Conservation (phyloP, 257 asterid genomes). For the Galeopsis tetrahit region DNA sequence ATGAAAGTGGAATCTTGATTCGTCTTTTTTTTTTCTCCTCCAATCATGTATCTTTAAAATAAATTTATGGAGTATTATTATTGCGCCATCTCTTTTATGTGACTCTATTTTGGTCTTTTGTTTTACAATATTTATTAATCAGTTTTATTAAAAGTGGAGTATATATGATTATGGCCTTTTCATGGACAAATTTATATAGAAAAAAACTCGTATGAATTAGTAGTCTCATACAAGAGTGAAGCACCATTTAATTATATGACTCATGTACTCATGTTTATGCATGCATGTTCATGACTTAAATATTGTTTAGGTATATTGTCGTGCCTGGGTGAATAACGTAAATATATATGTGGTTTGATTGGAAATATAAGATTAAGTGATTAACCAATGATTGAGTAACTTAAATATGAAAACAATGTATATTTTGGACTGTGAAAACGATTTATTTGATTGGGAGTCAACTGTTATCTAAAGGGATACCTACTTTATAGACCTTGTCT, state of each 20-base stretch:
- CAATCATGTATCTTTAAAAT: too few relatives aligned
- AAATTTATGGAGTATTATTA: too few relatives aligned
- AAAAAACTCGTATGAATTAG: too few relatives aligned
- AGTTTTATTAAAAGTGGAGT: too few relatives aligned
- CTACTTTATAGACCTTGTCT: neutral
- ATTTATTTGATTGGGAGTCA: neutral
- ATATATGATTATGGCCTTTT: neutral
- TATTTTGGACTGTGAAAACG: neutral
- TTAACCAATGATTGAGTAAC: neutral
- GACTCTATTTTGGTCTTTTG: too few relatives aligned
- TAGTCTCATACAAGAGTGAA: too few relatives aligned
- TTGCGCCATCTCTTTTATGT: too few relatives aligned
- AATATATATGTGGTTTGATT: neutral
- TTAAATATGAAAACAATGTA: constrained; percentile 20
- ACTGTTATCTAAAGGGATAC: neutral
- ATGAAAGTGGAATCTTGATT: neutral
- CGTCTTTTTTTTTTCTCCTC: too few relatives aligned
- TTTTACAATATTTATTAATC: too few relatives aligned
- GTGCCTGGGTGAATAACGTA: constrained; percentile 13
- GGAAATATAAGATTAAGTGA: neutral
- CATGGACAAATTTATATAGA: neutral
- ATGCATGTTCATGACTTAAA: neutral
- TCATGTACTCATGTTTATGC: too few relatives aligned
- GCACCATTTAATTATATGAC: too few relatives aligned
- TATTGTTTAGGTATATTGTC: too few relatives aligned